phyloP scores from a whole-genome alignment of 139 green algal species.

The Choricystis sp. region DNA sequence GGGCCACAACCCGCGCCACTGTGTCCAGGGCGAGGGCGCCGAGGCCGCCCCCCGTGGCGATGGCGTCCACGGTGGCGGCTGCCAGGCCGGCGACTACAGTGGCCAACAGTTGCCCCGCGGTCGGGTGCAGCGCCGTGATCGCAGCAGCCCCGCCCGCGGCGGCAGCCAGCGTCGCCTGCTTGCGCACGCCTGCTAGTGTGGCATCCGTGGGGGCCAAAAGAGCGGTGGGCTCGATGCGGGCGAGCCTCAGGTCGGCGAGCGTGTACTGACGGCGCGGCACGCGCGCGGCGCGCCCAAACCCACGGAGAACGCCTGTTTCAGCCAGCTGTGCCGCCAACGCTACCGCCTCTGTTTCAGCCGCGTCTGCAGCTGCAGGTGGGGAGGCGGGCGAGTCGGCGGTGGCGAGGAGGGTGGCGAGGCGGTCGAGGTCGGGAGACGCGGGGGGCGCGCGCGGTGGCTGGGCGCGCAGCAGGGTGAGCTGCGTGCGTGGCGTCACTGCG shows the following conservation, averaged over 20 bases:
- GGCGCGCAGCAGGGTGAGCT: too few relatives aligned
- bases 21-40: slow-evolving; percentile 65
- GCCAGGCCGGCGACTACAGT: slow-evolving; percentile 9
- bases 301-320: slow-evolving; percentile 6
- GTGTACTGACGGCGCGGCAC: slow-evolving; percentile 59
- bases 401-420: background rate
- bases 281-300: slow-evolving; percentile 15
- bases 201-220: slow-evolving; percentile 64
- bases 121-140: slow-evolving; percentile 30
- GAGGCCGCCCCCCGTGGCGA: slow-evolving; percentile 40
- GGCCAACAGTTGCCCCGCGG: slow-evolving; percentile 12
- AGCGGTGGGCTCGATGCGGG: slow-evolving; percentile 63
- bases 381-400: background rate
- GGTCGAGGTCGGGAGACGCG: background rate
- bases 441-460: too few relatives aligned
- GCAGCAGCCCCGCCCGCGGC: slow-evolving; percentile 26
- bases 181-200: slow-evolving; percentile 48
- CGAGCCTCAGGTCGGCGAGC: slow-evolving; percentile 73
- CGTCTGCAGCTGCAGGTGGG: background rate
- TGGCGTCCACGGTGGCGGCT: slow-evolving; percentile 2
- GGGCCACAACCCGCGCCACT: slow-evolving; percentile 28
- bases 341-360: background rate
- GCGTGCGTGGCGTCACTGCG: too few relatives aligned
- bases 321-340: background rate
- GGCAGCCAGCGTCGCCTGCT: slow-evolving; percentile 16